phyloP scores from a whole-genome alignment of 345 rosid species.

The Raphanus raphanistrum region DNA sequence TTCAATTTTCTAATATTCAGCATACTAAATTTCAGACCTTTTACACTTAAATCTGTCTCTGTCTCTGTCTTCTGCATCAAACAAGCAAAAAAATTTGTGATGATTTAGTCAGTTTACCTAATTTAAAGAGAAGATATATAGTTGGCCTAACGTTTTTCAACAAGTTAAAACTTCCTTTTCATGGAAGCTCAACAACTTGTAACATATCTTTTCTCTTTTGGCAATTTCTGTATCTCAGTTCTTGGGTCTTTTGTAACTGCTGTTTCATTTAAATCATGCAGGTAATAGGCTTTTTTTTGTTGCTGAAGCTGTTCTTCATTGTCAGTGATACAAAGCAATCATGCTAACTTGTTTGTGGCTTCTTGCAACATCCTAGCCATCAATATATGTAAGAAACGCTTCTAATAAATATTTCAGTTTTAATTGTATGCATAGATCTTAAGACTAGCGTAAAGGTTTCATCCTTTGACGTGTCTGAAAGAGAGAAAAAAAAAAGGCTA shows the following conservation, averaged over 20 bases:
- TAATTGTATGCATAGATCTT: slow-evolving; percentile 31
- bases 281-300: slow-evolving; percentile 5
- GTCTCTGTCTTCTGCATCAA: slow-evolving; percentile 18
- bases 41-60: slow-evolving; percentile 9
- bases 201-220: slow-evolving; percentile 28
- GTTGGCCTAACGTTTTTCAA: slow-evolving; percentile 32
- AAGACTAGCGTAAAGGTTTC: slow-evolving; percentile 20
- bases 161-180: slow-evolving; percentile 35
- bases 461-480: not conserved
- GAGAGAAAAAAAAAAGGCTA: not conserved
- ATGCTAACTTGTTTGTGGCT: slow-evolving; percentile 25
- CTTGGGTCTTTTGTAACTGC: slow-evolving; percentile 28
- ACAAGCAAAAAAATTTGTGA: not conserved
- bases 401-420: not conserved
- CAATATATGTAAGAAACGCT: slow-evolving; percentile 14
- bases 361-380: slow-evolving; percentile 2
- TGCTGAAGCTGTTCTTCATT: not conserved
- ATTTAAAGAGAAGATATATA: slow-evolving; percentile 7
- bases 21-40: slow-evolving; percentile 12
- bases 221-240: slow-evolving; percentile 26
- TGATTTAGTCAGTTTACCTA: slow-evolving; percentile 33
- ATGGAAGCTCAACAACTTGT: slow-evolving; percentile 40
- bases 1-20: not conserved
- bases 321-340: not conserved
- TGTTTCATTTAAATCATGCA: slow-evolving; percentile 23